Conservation (phyloP, 164 flowering plant genomes). For the Sedum album region DNA sequence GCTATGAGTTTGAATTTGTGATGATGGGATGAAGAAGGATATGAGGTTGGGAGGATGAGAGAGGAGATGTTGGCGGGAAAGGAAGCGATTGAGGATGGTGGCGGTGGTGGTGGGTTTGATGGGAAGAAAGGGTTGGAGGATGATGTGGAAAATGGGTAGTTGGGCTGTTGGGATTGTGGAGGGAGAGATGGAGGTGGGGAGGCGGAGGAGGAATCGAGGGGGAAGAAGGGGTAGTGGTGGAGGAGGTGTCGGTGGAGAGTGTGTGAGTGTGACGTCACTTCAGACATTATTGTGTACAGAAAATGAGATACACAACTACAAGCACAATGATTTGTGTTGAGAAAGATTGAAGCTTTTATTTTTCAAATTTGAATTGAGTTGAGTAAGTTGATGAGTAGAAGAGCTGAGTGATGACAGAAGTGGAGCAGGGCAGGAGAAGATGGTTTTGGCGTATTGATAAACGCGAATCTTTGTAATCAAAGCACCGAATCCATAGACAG, state of each 20-base stretch:
- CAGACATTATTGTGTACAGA: background rate
- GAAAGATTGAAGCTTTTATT: no score
- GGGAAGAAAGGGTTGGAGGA: constrained; percentile 33
- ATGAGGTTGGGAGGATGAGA: constrained; percentile 30
- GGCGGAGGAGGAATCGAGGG: constrained; percentile 14
- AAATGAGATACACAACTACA: background rate
- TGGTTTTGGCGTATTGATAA: background rate
- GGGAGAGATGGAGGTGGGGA: constrained; percentile 15
- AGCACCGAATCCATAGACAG: background rate
- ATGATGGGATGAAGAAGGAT: constrained; percentile 11
- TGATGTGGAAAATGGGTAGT: constrained; percentile 10
- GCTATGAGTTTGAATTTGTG: constrained; percentile 12
- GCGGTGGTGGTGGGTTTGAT: constrained; percentile 28
- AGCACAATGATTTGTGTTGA: no score
- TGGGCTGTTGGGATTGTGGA: constrained; percentile 12
- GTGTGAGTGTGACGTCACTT: constrained; percentile 8
- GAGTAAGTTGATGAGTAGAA: background rate
- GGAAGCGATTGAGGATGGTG: constrained; percentile 23
- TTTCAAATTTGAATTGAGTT: no score
- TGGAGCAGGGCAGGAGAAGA: background rate
- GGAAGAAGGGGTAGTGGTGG: constrained; percentile 31
- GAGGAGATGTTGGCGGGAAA: constrained; percentile 63
- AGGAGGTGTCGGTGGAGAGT: constrained; percentile 28
- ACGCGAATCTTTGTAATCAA: background rate
- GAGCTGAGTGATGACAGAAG: background rate